A percentile compares a stretch with the other conserved stretches of the same genome.
phyloP scores from a whole-genome alignment of 305 asterid species.

The Fraxinus ornus region DNA sequence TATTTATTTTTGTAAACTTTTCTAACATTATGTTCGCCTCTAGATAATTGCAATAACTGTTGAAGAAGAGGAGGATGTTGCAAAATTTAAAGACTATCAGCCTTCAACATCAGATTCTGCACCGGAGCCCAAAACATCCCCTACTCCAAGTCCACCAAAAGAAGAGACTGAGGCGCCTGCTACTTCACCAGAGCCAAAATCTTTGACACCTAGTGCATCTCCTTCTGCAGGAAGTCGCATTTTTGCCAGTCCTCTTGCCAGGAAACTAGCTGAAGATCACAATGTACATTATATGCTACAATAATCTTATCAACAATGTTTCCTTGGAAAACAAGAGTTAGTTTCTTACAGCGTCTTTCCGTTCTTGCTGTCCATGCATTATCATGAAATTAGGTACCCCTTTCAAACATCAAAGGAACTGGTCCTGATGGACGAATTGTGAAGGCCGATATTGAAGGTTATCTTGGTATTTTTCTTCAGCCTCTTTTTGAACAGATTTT shows the following conservation, averaged over 20 bases:
- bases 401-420: slow-evolving; percentile 50
- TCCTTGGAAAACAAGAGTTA: neutral
- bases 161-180: slow-evolving; percentile 56
- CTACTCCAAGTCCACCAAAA: slow-evolving; percentile 69
- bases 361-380: neutral
- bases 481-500: slow-evolving; percentile 6
- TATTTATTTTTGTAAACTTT: slow-evolving; percentile 21
- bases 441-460: slow-evolving; percentile 57
- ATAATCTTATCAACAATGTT: neutral
- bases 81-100: slow-evolving; percentile 75
- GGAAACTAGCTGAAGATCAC: slow-evolving; percentile 48
- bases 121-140: slow-evolving; percentile 51
- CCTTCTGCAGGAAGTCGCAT: slow-evolving; percentile 37
- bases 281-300: slow-evolving; percentile 29
- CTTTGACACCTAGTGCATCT: slow-evolving; percentile 23
- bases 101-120: slow-evolving; percentile 71
- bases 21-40: slow-evolving; percentile 22
- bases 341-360: neutral
- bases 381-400: slow-evolving; percentile 39
- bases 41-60: slow-evolving; percentile 84
- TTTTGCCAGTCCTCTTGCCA: slow-evolving; percentile 58
- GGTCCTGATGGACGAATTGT: slow-evolving; percentile 57
- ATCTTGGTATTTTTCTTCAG: slow-evolving; percentile 38
- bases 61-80: slow-evolving; percentile 80
- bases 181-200: slow-evolving; percentile 59